Evolutionary conservation across 1,284 basidiomycete species (phyloP).

Genomic region (Ustilago crameri): DNA sequence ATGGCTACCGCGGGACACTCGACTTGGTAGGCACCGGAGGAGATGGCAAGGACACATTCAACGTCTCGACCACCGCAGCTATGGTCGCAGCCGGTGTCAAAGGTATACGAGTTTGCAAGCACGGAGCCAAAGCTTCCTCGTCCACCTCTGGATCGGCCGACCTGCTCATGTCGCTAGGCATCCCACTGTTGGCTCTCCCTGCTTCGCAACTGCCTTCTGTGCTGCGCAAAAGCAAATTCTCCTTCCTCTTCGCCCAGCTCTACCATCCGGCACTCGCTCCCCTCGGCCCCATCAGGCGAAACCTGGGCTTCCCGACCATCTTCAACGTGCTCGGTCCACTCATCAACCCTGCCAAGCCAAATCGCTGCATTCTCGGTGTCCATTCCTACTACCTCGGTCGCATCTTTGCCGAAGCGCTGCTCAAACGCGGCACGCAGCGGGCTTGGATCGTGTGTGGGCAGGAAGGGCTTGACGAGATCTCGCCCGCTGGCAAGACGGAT

Average conservation of each 20-base stretch:
- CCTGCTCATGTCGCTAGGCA: constrained; percentile 85
- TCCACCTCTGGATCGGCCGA: constrained; percentile 95
- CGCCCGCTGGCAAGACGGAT: constrained; percentile 83
- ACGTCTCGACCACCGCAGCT: constrained; percentile 94
- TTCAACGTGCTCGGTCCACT: constrained; percentile 96
- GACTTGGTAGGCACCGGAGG: constrained; percentile 82
- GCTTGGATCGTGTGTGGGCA: constrained; percentile 93
- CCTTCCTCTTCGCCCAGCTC: constrained; percentile 91
- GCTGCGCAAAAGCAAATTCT: constrained; percentile 74
- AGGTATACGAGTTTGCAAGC: constrained; percentile 93
- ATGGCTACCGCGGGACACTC: constrained; percentile 55
- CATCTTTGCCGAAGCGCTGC: constrained; percentile 82
- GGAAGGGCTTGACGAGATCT: constrained; percentile 93
- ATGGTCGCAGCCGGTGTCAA: constrained; percentile 90
- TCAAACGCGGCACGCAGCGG: constrained; percentile 75
- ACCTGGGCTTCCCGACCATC: constrained; percentile 93
- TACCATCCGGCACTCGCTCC: constrained; percentile 89
- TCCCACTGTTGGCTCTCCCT: constrained; percentile 77
- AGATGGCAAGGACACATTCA: constrained; percentile 96
- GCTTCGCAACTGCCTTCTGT: constrained; percentile 69
- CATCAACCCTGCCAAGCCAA: constrained; percentile 88
- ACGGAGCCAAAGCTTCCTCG: constrained; percentile 91
- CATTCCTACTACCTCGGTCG: constrained; percentile 84
- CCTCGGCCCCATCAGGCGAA: constrained; percentile 84
- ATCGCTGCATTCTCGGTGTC: constrained; percentile 86